Percentiles rank a stretch among this genome's conserved stretches.
Evolutionary conservation across 352 stramenopile genomes (phyloP).

Genomic region (Pythium biforme): DNA sequence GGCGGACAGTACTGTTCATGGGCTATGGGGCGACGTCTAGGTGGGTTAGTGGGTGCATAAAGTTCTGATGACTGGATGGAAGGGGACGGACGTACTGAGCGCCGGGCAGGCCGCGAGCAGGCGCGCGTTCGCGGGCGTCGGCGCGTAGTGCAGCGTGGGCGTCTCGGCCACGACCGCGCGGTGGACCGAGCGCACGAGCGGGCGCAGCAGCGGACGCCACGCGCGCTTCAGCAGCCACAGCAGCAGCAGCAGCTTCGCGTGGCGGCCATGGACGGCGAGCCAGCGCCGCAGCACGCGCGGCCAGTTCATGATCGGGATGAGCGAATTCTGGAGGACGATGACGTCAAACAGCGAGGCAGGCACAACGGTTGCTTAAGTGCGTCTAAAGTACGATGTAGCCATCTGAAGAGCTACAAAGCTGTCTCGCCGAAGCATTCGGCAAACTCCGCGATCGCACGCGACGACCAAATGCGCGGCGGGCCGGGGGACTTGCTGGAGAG

Average conservation of each 20-base stretch:
- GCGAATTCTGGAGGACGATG: background rate
- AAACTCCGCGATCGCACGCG: slow-evolving; percentile 52
- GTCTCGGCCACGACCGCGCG: slow-evolving; percentile 37
- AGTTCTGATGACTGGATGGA: background rate
- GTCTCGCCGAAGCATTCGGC: slow-evolving; percentile 40
- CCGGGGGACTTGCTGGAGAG: background rate
- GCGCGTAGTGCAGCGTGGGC: slow-evolving; percentile 44
- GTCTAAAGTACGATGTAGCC: slow-evolving; percentile 18
- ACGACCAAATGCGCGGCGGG: slow-evolving; percentile 40
- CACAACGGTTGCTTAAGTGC: background rate
- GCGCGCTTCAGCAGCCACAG: slow-evolving; percentile 17
- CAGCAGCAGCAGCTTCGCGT: slow-evolving; percentile 16
- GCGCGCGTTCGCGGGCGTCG: slow-evolving; percentile 34
- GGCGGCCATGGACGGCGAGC: slow-evolving; percentile 12
- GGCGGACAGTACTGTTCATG: slow-evolving; percentile 49
- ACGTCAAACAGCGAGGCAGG: slow-evolving; percentile 11
- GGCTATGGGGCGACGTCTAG: no score
- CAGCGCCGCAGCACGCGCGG: slow-evolving; percentile 10
- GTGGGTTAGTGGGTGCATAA: background rate
- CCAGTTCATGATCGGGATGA: slow-evolving; percentile 16
- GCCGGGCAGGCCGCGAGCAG: slow-evolving; percentile 40
- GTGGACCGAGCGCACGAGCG: slow-evolving; percentile 25
- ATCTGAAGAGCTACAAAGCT: slow-evolving; percentile 2
- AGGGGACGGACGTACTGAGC: slow-evolving; percentile 40
- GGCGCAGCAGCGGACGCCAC: slow-evolving; percentile 18